Percentiles rank a stretch among this genome's conserved stretches.
phyloP scores from a whole-genome alignment of 2,329 filamentous ascomycete genomes.

The Colletotrichum cereale region DNA sequence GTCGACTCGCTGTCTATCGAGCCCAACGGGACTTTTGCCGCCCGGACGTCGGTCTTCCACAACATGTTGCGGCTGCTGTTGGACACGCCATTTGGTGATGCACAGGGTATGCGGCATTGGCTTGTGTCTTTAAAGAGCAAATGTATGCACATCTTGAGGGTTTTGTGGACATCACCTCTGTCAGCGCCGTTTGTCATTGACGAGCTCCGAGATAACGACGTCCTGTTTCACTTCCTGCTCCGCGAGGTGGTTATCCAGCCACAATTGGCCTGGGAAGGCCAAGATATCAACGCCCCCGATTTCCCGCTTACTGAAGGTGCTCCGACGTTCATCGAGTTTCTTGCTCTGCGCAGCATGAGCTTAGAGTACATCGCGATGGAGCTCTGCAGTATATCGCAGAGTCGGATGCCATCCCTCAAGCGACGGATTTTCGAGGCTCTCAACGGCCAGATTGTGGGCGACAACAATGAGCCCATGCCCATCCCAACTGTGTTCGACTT shows the following conservation, averaged over 20 bases:
- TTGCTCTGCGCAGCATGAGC: constrained; percentile 80
- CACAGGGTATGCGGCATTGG: constrained; percentile 74
- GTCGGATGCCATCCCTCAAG: constrained; percentile 77
- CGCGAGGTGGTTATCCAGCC: constrained; percentile 78
- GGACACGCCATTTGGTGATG: constrained; percentile 74
- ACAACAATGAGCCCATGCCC: constrained; percentile 73
- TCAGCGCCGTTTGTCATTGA: constrained; percentile 81
- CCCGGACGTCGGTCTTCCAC: constrained; percentile 85
- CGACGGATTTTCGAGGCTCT: constrained; percentile 77
- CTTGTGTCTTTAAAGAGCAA: constrained; percentile 77
- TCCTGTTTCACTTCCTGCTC: constrained; percentile 82
- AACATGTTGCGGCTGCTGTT: constrained; percentile 79
- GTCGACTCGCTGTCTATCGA: constrained; percentile 77
- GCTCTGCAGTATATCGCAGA: constrained; percentile 80
- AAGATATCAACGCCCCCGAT: constrained; percentile 68
- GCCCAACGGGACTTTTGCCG: constrained; percentile 76
- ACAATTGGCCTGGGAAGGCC: constrained; percentile 80
- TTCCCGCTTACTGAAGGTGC: constrained; percentile 80
- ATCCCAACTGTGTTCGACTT: constrained; percentile 89
- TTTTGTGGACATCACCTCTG: constrained; percentile 86
- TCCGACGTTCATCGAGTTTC: constrained; percentile 79
- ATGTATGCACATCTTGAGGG: constrained; percentile 79
- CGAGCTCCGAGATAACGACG: constrained; percentile 83
- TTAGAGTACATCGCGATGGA: constrained; percentile 90
- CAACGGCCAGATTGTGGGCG: constrained; percentile 79